A percentile compares a stretch with the other conserved stretches of the same genome.
These are phyloP conservation scores for Starmerella bombicola DNA, from an alignment of 805 yeast species.

Conservation along the genomic window DNA sequence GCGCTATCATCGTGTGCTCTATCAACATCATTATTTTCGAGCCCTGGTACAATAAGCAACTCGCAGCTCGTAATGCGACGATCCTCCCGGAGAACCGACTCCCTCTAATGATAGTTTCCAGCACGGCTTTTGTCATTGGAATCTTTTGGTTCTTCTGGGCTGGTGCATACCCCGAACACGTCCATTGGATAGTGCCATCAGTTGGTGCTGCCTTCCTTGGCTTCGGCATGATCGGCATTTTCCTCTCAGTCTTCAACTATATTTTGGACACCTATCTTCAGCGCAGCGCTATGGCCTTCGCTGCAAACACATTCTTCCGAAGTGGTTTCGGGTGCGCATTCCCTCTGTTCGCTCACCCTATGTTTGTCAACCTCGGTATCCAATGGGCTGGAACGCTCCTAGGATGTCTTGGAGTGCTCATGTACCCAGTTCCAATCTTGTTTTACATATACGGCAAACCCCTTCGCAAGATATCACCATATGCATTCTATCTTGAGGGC, in stretches of 20 bases:
- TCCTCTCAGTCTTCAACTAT: slow-evolving; percentile 58
- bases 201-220: slow-evolving; percentile 53
- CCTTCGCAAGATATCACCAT: slow-evolving; percentile 47
- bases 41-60: slow-evolving; percentile 36
- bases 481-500: slow-evolving; percentile 31
- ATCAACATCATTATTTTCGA: slow-evolving; percentile 43
- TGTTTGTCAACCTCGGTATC: slow-evolving; percentile 56
- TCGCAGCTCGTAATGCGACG: slow-evolving; percentile 38
- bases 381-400: slow-evolving; percentile 71
- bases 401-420: slow-evolving; percentile 44
- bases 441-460: slow-evolving; percentile 47
- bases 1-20: slow-evolving; percentile 48
- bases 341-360: slow-evolving; percentile 58
- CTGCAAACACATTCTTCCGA: slow-evolving; percentile 61
- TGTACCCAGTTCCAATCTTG: slow-evolving; percentile 58
- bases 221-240: slow-evolving; percentile 54
- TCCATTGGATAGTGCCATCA: slow-evolving; percentile 78
- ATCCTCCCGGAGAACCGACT: slow-evolving; percentile 73
- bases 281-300: slow-evolving; percentile 68
- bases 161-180: slow-evolving; percentile 54
- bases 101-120: slow-evolving; percentile 62
- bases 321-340: slow-evolving; percentile 55
- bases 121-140: slow-evolving; percentile 60
- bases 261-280: slow-evolving; percentile 57
- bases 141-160: slow-evolving; percentile 83